These are phyloP conservation scores for Erysimum cheiranthoides DNA, from an alignment of 345 rosid genomes.

Conservation along the genomic window DNA sequence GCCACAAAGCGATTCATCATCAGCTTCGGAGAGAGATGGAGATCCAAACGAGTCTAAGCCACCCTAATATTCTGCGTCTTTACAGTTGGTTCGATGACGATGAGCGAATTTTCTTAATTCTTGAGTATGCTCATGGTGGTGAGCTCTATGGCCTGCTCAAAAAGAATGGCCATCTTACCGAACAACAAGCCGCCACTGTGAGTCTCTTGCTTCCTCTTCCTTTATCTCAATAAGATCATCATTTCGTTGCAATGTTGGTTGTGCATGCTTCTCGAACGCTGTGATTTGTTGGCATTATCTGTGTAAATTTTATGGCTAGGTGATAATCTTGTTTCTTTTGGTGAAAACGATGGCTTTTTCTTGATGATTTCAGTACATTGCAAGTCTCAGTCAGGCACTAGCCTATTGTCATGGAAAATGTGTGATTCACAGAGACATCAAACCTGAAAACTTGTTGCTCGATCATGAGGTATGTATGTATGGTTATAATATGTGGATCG, in stretches of 20 bases:
- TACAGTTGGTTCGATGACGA: constrained; percentile 90
- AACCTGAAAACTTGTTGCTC: too few relatives aligned
- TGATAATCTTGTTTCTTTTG: not conserved
- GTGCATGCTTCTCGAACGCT: too few relatives aligned
- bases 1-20: constrained; percentile 57
- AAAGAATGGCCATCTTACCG: too few relatives aligned
- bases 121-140: constrained; percentile 89
- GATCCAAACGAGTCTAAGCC: constrained; percentile 73
- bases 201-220: too few relatives aligned
- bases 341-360: not conserved
- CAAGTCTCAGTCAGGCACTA: too few relatives aligned
- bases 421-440: too few relatives aligned
- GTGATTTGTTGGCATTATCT: not conserved
- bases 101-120: constrained; percentile 82
- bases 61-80: constrained; percentile 78
- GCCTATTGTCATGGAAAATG: too few relatives aligned
- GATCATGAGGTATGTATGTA: constrained; percentile 78
- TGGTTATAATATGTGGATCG: constrained; percentile 1
- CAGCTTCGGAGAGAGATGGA: constrained; percentile 93
- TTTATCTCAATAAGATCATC: too few relatives aligned
- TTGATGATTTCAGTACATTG: too few relatives aligned
- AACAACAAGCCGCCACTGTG: too few relatives aligned
- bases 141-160: constrained; percentile 77
- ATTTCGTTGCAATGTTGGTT: too few relatives aligned
- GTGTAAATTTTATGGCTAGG: too few relatives aligned